Conservation (phyloP, 768 basidiomycete genomes). For the Mycena belliarum region DNA sequence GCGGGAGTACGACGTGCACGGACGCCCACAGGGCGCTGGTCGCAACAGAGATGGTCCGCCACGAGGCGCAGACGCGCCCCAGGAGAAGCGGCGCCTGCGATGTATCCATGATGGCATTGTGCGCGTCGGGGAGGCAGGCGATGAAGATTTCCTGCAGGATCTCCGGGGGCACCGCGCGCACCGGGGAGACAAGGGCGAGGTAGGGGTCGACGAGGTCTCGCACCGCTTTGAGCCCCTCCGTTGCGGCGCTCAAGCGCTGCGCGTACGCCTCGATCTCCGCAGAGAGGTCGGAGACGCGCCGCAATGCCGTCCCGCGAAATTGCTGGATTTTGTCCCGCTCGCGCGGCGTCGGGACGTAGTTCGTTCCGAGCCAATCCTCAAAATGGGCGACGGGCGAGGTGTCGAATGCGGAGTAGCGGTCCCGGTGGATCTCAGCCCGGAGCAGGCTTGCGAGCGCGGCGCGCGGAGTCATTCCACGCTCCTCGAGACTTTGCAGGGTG, state of each 20-base stretch:
- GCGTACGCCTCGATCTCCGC: not conserved
- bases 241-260: not conserved
- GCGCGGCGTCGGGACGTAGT: not conserved
- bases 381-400: not conserved
- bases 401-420: not conserved
- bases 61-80: not conserved
- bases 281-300: not conserved
- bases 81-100: not conserved
- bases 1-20: not conserved
- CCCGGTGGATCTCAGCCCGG: not conserved
- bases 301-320: not conserved
- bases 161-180: conserved; percentile 2
- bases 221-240: not conserved
- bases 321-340: not conserved
- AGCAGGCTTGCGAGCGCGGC: not conserved
- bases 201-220: not conserved
- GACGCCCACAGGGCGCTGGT: conserved; percentile 2
- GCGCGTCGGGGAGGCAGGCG: not conserved
- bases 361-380: not conserved
- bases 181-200: not conserved
- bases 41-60: not conserved
- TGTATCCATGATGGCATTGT: conserved; percentile 1
- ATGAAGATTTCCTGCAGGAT: conserved; percentile 6
- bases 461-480: not conserved
- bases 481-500: not conserved